A percentile compares a stretch with the other conserved stretches of the same genome.
These are phyloP conservation scores for Aureobasidium sp. DNA, from an alignment of 2,329 filamentous ascomycete species.

Conservation along the genomic window DNA sequence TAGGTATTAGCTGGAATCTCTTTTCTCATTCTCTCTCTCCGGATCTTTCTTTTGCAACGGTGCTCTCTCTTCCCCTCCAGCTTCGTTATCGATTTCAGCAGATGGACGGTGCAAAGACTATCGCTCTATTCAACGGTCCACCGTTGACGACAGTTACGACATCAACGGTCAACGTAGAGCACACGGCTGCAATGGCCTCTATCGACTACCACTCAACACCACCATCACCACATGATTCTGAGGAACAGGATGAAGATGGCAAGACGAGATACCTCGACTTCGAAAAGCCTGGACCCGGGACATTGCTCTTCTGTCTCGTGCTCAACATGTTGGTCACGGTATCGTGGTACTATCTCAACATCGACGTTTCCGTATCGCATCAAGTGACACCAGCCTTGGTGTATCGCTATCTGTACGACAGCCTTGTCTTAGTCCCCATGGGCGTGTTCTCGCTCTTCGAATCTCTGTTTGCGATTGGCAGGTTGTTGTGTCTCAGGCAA, in stretches of 20 bases:
- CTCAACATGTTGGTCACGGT: constrained; percentile 2
- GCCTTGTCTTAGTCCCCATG: neutral
- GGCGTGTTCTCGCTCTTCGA: neutral
- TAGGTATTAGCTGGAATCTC: neutral
- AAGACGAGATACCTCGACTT: neutral
- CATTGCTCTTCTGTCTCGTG: neutral
- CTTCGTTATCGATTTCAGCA: neutral
- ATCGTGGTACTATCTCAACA: constrained; percentile 7
- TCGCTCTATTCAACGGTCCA: neutral
- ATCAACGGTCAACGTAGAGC: neutral
- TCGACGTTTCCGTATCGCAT: neutral
- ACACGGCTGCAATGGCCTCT: neutral
- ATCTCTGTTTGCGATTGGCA: neutral
- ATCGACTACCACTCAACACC: neutral
- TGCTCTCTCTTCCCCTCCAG: neutral
- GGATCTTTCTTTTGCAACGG: neutral
- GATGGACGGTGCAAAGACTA: neutral
- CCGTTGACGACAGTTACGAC: neutral
- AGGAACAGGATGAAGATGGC: neutral
- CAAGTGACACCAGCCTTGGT: neutral
- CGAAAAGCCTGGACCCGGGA: neutral
- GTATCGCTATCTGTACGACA: neutral
- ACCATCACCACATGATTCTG: neutral
- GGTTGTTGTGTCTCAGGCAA: neutral
- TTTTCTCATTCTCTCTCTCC: neutral